These are phyloP conservation scores for Zalaria obscura DNA, from an alignment of 2,329 filamentous ascomycete species.

Conservation along the genomic window DNA sequence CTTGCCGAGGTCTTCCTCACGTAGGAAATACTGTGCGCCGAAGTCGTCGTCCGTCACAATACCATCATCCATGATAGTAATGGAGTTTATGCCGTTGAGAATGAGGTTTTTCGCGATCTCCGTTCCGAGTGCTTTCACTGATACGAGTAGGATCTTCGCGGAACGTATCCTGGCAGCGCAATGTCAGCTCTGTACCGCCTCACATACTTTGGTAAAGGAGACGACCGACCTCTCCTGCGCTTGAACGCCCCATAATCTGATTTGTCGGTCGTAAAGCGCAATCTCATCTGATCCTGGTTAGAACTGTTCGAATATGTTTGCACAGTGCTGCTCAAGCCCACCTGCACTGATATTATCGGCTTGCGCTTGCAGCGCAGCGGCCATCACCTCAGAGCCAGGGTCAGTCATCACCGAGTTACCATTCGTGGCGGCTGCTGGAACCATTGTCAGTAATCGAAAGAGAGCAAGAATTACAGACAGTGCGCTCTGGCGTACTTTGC, in stretches of 20 bases:
- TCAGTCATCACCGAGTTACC: no score
- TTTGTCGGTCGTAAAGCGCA: conserved; percentile 92
- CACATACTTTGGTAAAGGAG: no score
- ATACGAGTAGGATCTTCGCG: conserved; percentile 80
- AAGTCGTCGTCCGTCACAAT: conserved; percentile 65
- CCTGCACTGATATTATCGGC: no score
- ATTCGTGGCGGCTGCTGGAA: no score
- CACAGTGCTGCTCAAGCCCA: no score
- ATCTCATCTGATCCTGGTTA: conserved; percentile 58
- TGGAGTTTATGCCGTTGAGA: conserved; percentile 76
- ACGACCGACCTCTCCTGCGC: conserved; percentile 60
- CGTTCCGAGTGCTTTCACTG: conserved; percentile 74
- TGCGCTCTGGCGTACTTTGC: no score
- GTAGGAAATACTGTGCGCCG: conserved; percentile 56
- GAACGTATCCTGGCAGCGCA: conserved; percentile 46
- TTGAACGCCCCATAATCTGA: conserved; percentile 90
- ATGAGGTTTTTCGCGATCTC: conserved; percentile 97
- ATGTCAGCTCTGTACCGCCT: no score
- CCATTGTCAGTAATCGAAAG: no score
- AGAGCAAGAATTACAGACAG: no score
- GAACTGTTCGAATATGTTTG: no score
- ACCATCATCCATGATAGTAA: conserved; percentile 76
- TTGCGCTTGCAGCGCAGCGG: no score
- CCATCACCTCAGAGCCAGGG: no score
- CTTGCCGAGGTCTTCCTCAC: conserved; percentile 56